Percentiles rank a stretch among this genome's conserved stretches.
Evolutionary conservation across 2,329 filamentous ascomycete species (phyloP).

Genomic region (Tympanopsis confertula): DNA sequence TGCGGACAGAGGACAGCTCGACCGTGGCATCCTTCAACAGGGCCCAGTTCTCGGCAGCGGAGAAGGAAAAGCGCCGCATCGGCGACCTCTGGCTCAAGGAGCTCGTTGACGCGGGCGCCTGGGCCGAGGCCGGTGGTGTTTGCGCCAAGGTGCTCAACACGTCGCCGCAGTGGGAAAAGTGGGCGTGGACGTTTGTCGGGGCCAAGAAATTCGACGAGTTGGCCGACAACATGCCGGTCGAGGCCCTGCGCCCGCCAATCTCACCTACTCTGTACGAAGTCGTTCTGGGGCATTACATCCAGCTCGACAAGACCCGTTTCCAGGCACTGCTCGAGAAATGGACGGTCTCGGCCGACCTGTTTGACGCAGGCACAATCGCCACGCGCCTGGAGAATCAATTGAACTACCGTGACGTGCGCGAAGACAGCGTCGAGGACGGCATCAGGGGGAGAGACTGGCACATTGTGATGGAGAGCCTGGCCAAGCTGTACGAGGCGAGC

Average conservation of each 20-base stretch:
- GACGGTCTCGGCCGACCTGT: conserved; percentile 64
- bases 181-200: conserved; percentile 85
- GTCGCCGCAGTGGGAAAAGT: conserved; percentile 81
- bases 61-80: conserved; percentile 80
- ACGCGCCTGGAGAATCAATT: conserved; percentile 74
- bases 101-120: conserved; percentile 63
- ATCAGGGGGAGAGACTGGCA: conserved; percentile 72
- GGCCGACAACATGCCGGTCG: conserved; percentile 67
- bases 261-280: conserved; percentile 78
- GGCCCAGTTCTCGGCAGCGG: conserved; percentile 51
- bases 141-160: conserved; percentile 75
- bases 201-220: conserved; percentile 84
- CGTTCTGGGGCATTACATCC: conserved; percentile 78
- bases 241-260: conserved; percentile 67
- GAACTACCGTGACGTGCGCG: conserved; percentile 59
- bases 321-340: conserved; percentile 71
- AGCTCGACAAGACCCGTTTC: conserved; percentile 63
- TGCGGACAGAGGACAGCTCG: neutral
- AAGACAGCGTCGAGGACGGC: conserved; percentile 66
- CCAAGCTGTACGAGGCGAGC: conserved; percentile 71
- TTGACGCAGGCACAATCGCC: conserved; percentile 66
- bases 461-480: conserved; percentile 76
- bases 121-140: conserved; percentile 66
- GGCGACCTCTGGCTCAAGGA: conserved; percentile 91
- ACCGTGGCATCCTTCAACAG: conserved; percentile 46